Evolutionary conservation across 345 rosid species (phyloP).

Genomic region (Reutealis trisperma): DNA sequence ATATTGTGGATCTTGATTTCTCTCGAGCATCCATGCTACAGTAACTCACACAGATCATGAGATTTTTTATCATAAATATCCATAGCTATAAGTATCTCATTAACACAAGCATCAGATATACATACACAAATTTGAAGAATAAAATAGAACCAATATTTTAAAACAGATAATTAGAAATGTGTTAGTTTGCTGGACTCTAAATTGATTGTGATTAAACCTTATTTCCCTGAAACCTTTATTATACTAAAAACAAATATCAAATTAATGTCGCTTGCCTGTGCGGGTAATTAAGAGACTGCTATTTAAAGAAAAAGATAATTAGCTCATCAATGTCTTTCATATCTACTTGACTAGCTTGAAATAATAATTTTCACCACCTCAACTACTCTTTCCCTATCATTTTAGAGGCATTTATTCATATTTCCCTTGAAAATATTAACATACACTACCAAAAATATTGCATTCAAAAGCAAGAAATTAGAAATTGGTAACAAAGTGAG

Average conservation of each 20-base stretch:
- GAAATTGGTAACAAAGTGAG: too few relatives aligned
- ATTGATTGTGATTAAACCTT: neutral
- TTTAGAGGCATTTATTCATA: neutral
- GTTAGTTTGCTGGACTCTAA: neutral
- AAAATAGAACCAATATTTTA: neutral
- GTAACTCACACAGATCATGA: slow-evolving; percentile 7
- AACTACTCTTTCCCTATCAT: neutral
- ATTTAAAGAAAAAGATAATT: neutral
- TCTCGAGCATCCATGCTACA: slow-evolving; percentile 67
- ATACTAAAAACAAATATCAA: neutral
- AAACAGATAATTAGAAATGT: neutral
- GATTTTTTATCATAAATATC: neutral
- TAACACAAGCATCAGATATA: neutral
- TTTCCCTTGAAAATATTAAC: neutral
- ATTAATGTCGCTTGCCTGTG: neutral
- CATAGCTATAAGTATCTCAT: neutral
- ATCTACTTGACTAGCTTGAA: neutral
- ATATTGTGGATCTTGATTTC: slow-evolving; percentile 46
- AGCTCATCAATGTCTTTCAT: neutral
- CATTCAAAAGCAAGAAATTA: neutral
- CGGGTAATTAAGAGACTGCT: neutral
- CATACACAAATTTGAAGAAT: neutral
- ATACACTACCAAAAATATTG: too few relatives aligned
- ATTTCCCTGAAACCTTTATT: neutral
- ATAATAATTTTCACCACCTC: neutral